Percentiles rank a stretch among this genome's conserved stretches.
These are phyloP conservation scores for Drosera spatulata DNA, from an alignment of 179 eudicot species.

Conservation along the genomic window DNA sequence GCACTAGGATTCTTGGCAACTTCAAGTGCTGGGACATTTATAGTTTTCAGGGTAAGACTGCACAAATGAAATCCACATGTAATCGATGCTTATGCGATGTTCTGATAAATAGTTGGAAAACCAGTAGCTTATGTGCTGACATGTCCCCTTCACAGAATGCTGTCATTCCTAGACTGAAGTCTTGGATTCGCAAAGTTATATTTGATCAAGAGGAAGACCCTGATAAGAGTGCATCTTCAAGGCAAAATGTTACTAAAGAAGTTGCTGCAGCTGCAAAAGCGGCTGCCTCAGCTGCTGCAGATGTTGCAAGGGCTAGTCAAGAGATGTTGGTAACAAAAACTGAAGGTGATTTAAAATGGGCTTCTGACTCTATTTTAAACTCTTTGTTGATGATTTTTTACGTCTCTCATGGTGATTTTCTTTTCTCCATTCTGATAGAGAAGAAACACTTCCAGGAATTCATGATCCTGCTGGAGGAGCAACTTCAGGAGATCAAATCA, in stretches of 20 bases:
- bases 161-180: conserved; percentile 69
- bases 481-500: conserved; percentile 77
- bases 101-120: too few species aligned
- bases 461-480: conserved; percentile 51
- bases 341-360: conserved; percentile 41
- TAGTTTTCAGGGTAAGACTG: conserved; percentile 59
- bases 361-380: background rate
- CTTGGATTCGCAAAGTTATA: conserved; percentile 88
- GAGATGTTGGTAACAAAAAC: conserved; percentile 67
- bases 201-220: conserved; percentile 42
- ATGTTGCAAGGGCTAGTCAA: conserved; percentile 79
- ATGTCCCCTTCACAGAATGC: conserved; percentile 37
- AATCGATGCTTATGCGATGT: too few species aligned
- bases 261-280: conserved; percentile 91
- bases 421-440: conserved; percentile 24
- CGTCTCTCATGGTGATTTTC: background rate
- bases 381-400: background rate
- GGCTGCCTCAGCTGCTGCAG: conserved; percentile 77
- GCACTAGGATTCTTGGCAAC: conserved; percentile 71
- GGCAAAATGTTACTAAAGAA: conserved; percentile 69
- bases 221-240: conserved; percentile 18
- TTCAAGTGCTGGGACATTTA: conserved; percentile 84
- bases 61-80: background rate
- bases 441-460: conserved; percentile 60
- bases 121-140: background rate